Evolutionary conservation across 164 flowering plant species (phyloP), one percentile per base, ranked within the genome.

Genomic region (Magnolia kwangsiensis): DNA sequence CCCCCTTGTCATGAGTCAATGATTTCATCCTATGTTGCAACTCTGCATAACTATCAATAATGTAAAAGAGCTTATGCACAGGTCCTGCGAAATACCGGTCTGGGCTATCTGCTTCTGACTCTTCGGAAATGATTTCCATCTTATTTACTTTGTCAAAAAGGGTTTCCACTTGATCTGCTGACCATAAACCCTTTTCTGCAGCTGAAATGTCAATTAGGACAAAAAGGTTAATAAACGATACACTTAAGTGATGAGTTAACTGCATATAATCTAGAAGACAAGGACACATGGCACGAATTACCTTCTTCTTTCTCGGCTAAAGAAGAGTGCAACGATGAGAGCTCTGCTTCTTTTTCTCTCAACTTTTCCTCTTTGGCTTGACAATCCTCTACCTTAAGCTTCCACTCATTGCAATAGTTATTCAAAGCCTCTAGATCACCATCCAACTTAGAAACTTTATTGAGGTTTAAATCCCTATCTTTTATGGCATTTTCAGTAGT

Each of bases 301-400:
- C 99, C 99, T 83, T 75, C 85, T 67, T 82, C 82, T 86, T 87
- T 86, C 74, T 51, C 63, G 64, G 80, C 76, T 64, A 86, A 50
- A 59, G 81, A 64, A 78, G 71, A 80, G 58, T 75, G 74, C 73
- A 80, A 27, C 2, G 82, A 67, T 27, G 85, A 85, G 68, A 87
- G 78, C 76, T 91, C 93, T 70, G 75, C 86, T 74, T 92, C 95
- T 83, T 80, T 92, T 74, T 86, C 87, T 78, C 78, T 82, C 82
- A 88, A 74, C 29, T 74, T 75, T 13, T 79, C 86, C 68, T 85
- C 88, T 68, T 76, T 78, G 51, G 79, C 86, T 76, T 81, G 75
- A 75, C 78, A 83, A 65, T 85, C 88, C 75, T 82, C 86, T 67
- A 85, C 65, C 79, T 87, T 76, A 77, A 76, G 76, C 77, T 73